Percentiles rank a stretch among this genome's conserved stretches.
Evolutionary conservation across 2,329 filamentous ascomycete genomes (phyloP).

Genomic region (Fusarium palustre): DNA sequence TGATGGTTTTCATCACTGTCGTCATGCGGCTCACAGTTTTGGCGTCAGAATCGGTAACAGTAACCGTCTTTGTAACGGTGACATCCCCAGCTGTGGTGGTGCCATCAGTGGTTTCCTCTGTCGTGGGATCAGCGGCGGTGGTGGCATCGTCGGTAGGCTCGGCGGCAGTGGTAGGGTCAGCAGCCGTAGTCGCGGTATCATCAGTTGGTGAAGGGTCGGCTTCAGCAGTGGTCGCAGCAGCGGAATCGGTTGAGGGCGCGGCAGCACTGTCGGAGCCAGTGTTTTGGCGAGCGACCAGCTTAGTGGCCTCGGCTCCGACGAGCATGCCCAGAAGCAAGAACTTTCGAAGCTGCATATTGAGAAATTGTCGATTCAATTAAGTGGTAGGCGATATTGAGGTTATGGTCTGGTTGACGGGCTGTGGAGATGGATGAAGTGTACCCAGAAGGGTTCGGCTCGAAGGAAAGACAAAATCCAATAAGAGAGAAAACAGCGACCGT

Average conservation of each 20-base stretch:
- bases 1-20: constrained; percentile 48
- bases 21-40: constrained; percentile 48
- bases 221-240: constrained; percentile 17
- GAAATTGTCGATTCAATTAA: constrained; percentile 28
- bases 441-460: constrained; percentile 29
- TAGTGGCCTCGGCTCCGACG: constrained; percentile 43
- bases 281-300: constrained; percentile 32
- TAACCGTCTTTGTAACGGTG: constrained; percentile 49
- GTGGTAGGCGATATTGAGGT: constrained; percentile 20
- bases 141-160: constrained; percentile 18
- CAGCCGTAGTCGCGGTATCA: constrained; percentile 16
- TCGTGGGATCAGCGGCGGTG: constrained; percentile 3
- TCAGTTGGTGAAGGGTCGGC: constrained; percentile 11
- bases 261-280: constrained; percentile 9
- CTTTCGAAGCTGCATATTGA: constrained; percentile 44
- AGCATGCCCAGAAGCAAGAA: constrained; percentile 43
- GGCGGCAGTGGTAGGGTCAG: constrained; percentile 23
- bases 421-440: constrained; percentile 21
- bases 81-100: constrained; percentile 40
- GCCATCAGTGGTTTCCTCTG: neutral
- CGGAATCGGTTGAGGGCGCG: neutral
- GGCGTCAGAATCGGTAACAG: constrained; percentile 46
- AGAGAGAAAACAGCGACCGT: constrained; percentile 36
- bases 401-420: constrained; percentile 12
- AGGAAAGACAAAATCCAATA: constrained; percentile 34